Conservation (phyloP, 192 early-diverging fungal species). For the Rhizoclosmatium globosum region DNA sequence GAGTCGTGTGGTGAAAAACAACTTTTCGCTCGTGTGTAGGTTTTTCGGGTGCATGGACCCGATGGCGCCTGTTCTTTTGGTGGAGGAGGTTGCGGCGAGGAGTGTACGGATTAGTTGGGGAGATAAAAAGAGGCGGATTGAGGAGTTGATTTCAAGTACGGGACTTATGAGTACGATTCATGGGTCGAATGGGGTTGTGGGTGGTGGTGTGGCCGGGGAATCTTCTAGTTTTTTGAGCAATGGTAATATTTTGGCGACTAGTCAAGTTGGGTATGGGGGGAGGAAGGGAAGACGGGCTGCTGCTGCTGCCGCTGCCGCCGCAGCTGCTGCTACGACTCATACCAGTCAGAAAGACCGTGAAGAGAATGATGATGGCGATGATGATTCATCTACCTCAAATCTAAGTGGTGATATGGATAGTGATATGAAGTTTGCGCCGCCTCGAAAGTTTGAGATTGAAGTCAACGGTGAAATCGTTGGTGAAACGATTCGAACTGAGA, state of each 20-base stretch:
- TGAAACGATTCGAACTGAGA: slow-evolving; percentile 40
- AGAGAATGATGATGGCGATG: not conserved
- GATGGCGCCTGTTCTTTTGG: slow-evolving; percentile 29
- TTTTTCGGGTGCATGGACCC: slow-evolving; percentile 48
- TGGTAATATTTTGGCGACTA: not conserved
- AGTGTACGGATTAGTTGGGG: slow-evolving; percentile 42
- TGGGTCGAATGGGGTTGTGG: not conserved
- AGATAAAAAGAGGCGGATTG: not conserved
- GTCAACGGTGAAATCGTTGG: slow-evolving; percentile 50
- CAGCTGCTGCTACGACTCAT: too few relatives aligned
- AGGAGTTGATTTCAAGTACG: not conserved
- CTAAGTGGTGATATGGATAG: not conserved
- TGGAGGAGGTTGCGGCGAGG: slow-evolving; percentile 40
- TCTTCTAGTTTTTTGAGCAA: not conserved
- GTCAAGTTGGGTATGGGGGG: not conserved
- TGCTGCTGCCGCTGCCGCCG: too few relatives aligned
- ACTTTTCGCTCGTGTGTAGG: slow-evolving; percentile 41
- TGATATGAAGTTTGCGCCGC: slow-evolving; percentile 21
- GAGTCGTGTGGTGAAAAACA: slow-evolving; percentile 24
- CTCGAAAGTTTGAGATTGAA: slow-evolving; percentile 41
- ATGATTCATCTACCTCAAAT: not conserved
- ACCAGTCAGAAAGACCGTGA: not conserved
- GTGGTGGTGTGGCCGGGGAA: not conserved
- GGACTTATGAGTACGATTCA: too few relatives aligned
- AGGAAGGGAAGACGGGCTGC: not conserved